Evolutionary conservation across 2,329 filamentous ascomycete genomes (phyloP), one percentile per base, ranked within the genome.

Genomic region (Alternaria dauci): DNA sequence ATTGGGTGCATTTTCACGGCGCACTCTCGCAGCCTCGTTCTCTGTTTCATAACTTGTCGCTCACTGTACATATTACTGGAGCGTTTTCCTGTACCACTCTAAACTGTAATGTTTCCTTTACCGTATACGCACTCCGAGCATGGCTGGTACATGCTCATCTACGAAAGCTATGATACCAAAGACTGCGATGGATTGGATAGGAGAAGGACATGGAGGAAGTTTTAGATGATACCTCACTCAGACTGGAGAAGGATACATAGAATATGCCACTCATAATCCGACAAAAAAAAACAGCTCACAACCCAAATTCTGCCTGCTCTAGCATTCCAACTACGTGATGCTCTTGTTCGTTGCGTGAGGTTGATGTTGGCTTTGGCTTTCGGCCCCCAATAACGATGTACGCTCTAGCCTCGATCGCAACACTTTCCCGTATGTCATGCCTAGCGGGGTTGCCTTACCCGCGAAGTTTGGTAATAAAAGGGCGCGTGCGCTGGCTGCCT

Each of bases 101-200:
- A 59, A 30, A 38, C 53, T 41, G 52, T 64, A 53, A 41, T 42
- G 44, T 48, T 51, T 56, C 58, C 47, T 60, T 63, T 30, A 36
- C 14, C 12, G 6, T 16, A 41, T 30, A 32, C 34, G 18, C 34
- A 41, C 53, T 62, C 47, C 58, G 52, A 56, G 61, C 62, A 59
- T 70, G 65, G 63, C 67, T 67, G 67, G 65, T 54, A 65, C 65
- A 67, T 65, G 66, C 58, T 54, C 54, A 38, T 20, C 64, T 55
- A 60, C 51, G 62, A 66, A 46, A 54, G 36, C 36, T 32, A 65
- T 52, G 52, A 65, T 60, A 59, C 47, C 28, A 39, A 52, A 52
- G 50, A 52, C 38, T 52, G 50, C 36, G 38, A 42, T 25, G 57
- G 55, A 26, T 38, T 26, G 55, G 28, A 51, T 11, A 36, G 46